Evolutionary conservation across 495 filamentous ascomycete species (phyloP), one percentile per base, ranked within the genome.

Genomic region (Rostrohypoxylon terebratum): DNA sequence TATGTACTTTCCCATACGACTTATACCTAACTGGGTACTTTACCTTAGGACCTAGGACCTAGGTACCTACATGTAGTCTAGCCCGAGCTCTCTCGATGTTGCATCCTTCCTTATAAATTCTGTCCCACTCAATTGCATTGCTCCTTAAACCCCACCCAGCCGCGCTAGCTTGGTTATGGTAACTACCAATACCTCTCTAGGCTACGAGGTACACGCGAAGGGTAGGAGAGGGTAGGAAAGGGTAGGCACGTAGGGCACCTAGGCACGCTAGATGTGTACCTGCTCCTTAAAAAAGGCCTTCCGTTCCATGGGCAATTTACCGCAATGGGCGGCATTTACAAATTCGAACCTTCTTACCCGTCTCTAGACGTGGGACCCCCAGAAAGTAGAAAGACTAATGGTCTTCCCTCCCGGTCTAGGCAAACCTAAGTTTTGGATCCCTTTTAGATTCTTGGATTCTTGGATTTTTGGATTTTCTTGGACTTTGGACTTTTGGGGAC

Each of bases 321-420:
- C 72, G 72, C 72, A 71, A 68, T 75, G 72, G 72, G 68, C 72
- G 72, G 68, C 72, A 68, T 71, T 75, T 74, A 63, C 71, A 70
- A 74, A 62, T 74, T 70, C 66, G 62, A 66, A 63, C 66, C n/a
- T 57, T 74, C 47, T 48, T 66, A 69, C 51, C 66, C 71, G 71
- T 74, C 51, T 25, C 25, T 59, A 69, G 53, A 67, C 66, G 51
- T 70, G 63, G 61, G 57, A 70, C 34, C 62, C 57, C 61, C 71
- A 55, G 51, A 20, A 53, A 69, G 23, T 59, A 62, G 53, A 66
- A 57, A 45, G 36, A 59, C 55, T 58, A 66, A 57, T 62, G 59
- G 50, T 66, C 55, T 73, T 61, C 53, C 40, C 31, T 28, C 59
- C 34, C 54, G 44, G 36, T 31, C 60, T 63, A 64, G 63, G 40